phyloP scores from a whole-genome alignment of 2,329 filamentous ascomycete genomes.

The Colletotrichum zoysiae region DNA sequence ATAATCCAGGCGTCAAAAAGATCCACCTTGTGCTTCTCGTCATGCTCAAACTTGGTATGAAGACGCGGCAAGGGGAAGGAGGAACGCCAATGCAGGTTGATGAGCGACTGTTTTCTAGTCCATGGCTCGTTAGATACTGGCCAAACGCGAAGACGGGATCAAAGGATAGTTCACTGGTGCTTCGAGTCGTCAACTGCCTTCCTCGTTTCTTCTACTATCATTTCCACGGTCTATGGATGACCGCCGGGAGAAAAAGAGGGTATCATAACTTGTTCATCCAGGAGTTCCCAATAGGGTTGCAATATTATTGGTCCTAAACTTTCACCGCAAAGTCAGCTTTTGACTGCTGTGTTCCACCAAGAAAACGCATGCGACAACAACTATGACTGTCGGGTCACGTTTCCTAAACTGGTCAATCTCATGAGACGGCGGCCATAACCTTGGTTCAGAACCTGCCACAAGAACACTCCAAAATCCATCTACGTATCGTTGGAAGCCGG shows the following conservation, averaged over 20 bases:
- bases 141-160: not conserved
- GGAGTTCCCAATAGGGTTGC: not conserved
- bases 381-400: not conserved
- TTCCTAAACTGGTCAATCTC: not conserved
- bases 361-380: not conserved
- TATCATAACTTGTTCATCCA: not conserved
- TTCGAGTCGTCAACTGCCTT: not conserved
- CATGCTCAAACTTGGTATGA: not conserved
- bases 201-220: not conserved
- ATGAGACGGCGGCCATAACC: not conserved
- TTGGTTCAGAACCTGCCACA: no score
- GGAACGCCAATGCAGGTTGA: not conserved
- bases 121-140: not conserved
- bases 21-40: not conserved
- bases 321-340: not conserved
- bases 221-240: no score
- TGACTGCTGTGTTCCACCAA: not conserved
- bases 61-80: not conserved
- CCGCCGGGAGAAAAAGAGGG: not conserved
- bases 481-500: no score
- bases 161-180: not conserved
- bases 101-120: not conserved
- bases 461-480: not conserved
- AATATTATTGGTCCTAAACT: not conserved
- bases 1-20: no score